Conservation (phyloP, 2,329 filamentous ascomycete genomes). For the Trichoderma sp. region DNA sequence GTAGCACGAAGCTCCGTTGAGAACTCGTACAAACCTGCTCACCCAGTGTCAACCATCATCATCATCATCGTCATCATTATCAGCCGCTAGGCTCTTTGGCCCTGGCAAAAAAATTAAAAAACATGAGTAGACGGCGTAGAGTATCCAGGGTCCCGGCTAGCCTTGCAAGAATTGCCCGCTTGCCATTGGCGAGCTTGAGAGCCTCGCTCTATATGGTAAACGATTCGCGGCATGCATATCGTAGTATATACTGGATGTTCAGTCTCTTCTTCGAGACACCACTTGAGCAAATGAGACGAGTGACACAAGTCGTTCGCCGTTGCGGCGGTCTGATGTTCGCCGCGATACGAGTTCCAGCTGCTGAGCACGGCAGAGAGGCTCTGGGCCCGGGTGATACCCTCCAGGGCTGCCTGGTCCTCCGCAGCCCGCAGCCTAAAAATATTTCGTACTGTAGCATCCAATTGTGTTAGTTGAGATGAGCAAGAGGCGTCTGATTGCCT, state of each 20-base stretch:
- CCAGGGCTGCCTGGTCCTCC: neutral
- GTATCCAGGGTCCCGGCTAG: neutral
- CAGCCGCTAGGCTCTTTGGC: constrained; percentile 13
- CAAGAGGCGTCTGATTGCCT: neutral
- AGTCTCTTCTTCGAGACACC: neutral
- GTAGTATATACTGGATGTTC: neutral
- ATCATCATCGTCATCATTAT: neutral
- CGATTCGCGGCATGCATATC: neutral
- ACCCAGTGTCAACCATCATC: neutral
- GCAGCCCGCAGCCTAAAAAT: neutral
- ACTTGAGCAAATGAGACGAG: neutral
- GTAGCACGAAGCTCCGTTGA: constrained; percentile 1
- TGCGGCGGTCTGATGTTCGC: neutral
- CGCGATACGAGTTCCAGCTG: neutral
- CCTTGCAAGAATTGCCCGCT: neutral
- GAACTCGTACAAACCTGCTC: neutral
- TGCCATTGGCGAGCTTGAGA: neutral
- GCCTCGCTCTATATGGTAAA: neutral
- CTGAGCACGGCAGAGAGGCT: neutral
- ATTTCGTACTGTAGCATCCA: neutral
- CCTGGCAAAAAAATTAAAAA: neutral
- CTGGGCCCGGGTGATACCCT: neutral
- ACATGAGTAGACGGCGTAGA: neutral
- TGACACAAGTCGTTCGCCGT: neutral
- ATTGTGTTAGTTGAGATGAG: constrained; percentile 1